Evolutionary conservation across 441 rosid species (phyloP).

Genomic region (Gossypium laxum): DNA sequence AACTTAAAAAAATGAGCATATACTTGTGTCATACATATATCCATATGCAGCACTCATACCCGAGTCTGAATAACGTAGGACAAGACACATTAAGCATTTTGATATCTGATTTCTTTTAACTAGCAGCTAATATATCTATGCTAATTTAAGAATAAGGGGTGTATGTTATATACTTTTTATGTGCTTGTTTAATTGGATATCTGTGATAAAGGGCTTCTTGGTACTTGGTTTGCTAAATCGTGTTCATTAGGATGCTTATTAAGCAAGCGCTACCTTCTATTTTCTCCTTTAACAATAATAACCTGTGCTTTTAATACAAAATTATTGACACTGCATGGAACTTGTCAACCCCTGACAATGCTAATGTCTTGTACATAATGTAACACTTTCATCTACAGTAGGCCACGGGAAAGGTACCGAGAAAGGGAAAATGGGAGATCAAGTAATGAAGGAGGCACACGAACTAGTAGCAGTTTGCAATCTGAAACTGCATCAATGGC

Average conservation of each 20-base stretch:
- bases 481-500: conserved; percentile 34
- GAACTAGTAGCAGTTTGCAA: conserved; percentile 36
- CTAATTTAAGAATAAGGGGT: neutral
- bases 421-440: conserved; percentile 71
- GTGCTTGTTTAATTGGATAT: neutral
- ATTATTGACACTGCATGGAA: conserved; percentile 5
- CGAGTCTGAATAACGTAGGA: neutral
- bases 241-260: neutral
- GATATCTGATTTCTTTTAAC: neutral
- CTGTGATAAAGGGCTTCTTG: neutral
- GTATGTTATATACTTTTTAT: neutral
- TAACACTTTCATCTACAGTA: conserved; percentile 28
- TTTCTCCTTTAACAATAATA: neutral
- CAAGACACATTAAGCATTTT: neutral
- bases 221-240: neutral
- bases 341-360: neutral
- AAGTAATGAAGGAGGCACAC: conserved; percentile 38
- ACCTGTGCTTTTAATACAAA: neutral
- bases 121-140: neutral
- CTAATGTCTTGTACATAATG: neutral
- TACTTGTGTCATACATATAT: neutral
- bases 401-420: conserved; percentile 62
- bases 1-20: neutral
- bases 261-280: neutral
- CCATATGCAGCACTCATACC: neutral